Conservation (phyloP, 179 eudicot genomes). For the Silene coronaria region DNA sequence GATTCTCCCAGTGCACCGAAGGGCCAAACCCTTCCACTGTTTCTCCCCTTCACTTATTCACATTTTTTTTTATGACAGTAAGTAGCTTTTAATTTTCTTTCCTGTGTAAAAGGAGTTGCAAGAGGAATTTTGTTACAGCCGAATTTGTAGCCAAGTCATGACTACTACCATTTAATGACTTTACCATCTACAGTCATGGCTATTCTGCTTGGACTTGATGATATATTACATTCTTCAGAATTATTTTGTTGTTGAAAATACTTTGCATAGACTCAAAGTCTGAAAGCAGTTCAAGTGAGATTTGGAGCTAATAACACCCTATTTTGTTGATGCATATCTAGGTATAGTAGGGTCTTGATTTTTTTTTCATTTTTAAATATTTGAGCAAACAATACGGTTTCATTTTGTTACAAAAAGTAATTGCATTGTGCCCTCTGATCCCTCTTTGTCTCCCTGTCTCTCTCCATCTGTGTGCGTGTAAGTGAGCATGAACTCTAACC, state of each 20-base stretch:
- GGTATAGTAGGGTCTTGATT: neutral
- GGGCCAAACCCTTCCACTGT: neutral
- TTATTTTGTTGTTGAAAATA: neutral
- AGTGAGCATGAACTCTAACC: neutral
- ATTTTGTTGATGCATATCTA: neutral
- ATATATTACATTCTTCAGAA: neutral
- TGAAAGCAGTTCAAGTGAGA: neutral
- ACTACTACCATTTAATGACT: neutral
- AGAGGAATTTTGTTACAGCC: neutral
- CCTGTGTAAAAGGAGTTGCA: neutral
- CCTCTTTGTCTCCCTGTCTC: neutral
- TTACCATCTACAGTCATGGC: neutral
- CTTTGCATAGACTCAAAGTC: constrained; percentile 1
- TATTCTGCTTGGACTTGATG: neutral
- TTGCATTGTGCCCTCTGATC: too few relatives aligned
- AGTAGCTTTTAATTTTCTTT: neutral
- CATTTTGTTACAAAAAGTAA: neutral
- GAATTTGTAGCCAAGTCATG: neutral
- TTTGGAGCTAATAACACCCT: neutral
- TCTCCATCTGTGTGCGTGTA: neutral
- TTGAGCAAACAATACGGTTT: neutral
- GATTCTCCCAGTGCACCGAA: neutral
- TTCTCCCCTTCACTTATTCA: neutral
- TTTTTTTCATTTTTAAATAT: neutral
- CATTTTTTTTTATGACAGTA: neutral